Percentiles rank a stretch among this genome's conserved stretches.
phyloP scores from a whole-genome alignment of 2,329 filamentous ascomycete species.

The Aspergillus sp. region DNA sequence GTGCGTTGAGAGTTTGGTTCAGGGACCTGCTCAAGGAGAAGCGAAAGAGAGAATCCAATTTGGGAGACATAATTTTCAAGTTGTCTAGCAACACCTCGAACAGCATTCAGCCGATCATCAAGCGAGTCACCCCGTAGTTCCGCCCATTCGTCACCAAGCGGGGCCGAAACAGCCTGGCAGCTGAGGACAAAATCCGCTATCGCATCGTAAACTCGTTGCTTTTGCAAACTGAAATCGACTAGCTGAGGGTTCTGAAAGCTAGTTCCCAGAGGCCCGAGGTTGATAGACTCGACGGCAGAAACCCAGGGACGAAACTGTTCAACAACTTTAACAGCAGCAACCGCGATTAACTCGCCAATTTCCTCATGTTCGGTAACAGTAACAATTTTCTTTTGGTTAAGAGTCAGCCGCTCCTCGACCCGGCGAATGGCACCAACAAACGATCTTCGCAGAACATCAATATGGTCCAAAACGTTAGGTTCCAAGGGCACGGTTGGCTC shows the following conservation, averaged over 20 bases:
- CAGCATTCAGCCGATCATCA: conserved; percentile 79
- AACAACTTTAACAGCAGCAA: conserved; percentile 73
- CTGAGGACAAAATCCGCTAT: conserved; percentile 84
- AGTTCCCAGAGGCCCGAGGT: conserved; percentile 75
- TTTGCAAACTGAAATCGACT: conserved; percentile 82
- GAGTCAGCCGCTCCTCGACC: conserved; percentile 77
- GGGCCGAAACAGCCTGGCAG: conserved; percentile 88
- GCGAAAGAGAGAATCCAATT: conserved; percentile 81
- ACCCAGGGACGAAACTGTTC: conserved; percentile 91
- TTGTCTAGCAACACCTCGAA: conserved; percentile 73
- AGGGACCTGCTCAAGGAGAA: conserved; percentile 78
- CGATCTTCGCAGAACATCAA: conserved; percentile 83
- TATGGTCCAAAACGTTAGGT: conserved; percentile 71
- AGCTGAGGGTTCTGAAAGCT: conserved; percentile 82
- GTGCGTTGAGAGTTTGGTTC: conserved; percentile 49
- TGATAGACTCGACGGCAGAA: conserved; percentile 85
- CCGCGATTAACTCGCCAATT: conserved; percentile 79
- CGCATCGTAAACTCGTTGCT: conserved; percentile 91
- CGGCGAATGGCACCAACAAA: conserved; percentile 83
- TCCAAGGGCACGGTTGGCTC: conserved; percentile 78
- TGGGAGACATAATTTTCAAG: conserved; percentile 85
- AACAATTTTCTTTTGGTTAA: conserved; percentile 82
- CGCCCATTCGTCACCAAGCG: conserved; percentile 91
- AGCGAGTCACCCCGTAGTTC: conserved; percentile 87
- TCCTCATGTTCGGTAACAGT: conserved; percentile 74